Percentiles rank a stretch among this genome's conserved stretches.
phyloP scores from a whole-genome alignment of 805 yeast genomes.

The Myxozyma nipponensis region DNA sequence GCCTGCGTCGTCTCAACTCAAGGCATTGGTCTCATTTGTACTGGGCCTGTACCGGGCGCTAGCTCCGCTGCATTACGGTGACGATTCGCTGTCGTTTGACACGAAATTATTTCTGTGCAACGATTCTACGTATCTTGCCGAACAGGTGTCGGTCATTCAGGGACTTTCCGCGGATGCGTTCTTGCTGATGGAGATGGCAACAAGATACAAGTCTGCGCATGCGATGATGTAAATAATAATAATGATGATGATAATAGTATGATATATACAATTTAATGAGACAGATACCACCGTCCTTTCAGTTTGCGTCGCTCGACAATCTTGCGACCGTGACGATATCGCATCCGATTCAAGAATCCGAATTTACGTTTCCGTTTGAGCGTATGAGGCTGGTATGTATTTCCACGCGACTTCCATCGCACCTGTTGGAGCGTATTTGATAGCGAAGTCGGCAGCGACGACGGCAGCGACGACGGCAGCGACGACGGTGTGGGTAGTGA shows the following conservation, averaged over 20 bases:
- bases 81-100: conserved; percentile 9
- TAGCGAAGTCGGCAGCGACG: too few relatives aligned
- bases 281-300: conserved; percentile 90
- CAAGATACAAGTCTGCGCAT: background rate
- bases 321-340: conserved; percentile 69
- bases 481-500: too few relatives aligned
- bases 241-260: too few relatives aligned
- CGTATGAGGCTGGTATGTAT: conserved; percentile 91
- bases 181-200: conserved; percentile 23
- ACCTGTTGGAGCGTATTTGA: too few relatives aligned
- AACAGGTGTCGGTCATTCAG: conserved; percentile 17
- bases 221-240: background rate
- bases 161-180: conserved; percentile 25
- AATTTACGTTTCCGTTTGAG: conserved; percentile 82
- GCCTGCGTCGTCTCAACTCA: conserved; percentile 17
- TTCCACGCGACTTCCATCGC: conserved; percentile 87
- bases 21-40: conserved; percentile 13
- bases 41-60: conserved; percentile 20
- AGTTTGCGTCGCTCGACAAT: conserved; percentile 71
- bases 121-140: conserved; percentile 23
- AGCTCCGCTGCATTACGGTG: conserved; percentile 24
- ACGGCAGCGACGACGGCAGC: too few relatives aligned
- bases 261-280: conserved; percentile 49
- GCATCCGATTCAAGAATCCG: conserved; percentile 84
- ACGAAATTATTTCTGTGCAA: conserved; percentile 18